Conservation (phyloP, 441 rosid species). For the Populus hybrid region DNA sequence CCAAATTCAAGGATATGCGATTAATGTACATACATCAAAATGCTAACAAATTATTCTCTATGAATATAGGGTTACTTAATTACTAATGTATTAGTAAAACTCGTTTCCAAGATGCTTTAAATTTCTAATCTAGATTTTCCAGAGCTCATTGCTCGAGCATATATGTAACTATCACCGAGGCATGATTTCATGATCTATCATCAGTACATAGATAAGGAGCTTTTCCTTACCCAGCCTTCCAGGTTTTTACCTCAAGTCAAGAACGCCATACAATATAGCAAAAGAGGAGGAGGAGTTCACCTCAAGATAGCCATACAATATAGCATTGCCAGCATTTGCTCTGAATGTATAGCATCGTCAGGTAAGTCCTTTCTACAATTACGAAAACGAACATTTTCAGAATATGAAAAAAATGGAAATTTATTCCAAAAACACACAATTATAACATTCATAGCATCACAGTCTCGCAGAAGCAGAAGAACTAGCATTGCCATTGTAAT, state of each 20-base stretch:
- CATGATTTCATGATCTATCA: not conserved
- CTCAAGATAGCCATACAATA: slow-evolving; percentile 88
- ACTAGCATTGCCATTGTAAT: not conserved
- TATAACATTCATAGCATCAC: not conserved
- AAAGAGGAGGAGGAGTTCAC: slow-evolving; percentile 25
- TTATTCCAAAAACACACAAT: not conserved
- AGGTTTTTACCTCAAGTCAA: not conserved
- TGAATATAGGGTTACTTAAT: not conserved
- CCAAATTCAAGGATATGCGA: not conserved
- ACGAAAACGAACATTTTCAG: not conserved
- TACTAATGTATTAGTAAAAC: not conserved
- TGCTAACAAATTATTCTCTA: not conserved
- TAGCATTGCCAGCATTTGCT: slow-evolving; percentile 76
- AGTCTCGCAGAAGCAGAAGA: not conserved
- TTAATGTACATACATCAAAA: not conserved
- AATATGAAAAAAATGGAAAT: not conserved
- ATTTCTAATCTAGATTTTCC: not conserved
- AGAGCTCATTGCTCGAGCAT: not conserved
- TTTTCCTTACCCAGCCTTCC: not conserved
- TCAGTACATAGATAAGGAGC: not conserved
- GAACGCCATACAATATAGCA: not conserved
- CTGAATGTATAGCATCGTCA: slow-evolving; percentile 53
- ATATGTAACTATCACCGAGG: not conserved
- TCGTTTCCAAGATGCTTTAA: not conserved
- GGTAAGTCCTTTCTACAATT: slow-evolving; percentile 44